Base-by-base conservation (phyloP, 345 rosid genomes). In the Salix viminalis region DNA sequence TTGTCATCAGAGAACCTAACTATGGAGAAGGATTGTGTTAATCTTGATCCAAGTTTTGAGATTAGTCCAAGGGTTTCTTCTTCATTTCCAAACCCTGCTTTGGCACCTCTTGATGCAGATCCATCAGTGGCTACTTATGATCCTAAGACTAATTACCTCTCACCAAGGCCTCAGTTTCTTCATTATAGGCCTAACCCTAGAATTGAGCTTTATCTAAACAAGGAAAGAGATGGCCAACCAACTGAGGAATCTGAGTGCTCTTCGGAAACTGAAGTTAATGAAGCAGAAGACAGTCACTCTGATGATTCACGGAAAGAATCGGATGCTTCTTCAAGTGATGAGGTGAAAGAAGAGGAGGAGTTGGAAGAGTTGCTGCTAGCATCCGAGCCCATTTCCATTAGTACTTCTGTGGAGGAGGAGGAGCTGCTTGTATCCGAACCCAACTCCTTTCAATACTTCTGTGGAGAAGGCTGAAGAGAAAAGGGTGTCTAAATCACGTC, bases 91-190 rank as follows among this genome's bases (percentile, higher is more conserved):
- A 82, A 77, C 67, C 81, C 89, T 75, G 72, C 78, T 48, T 72
- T 91, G 85, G 85, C 90, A 48, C 89, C 88, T 1, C 83, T 90
- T 65, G 95, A 91, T 83, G 89, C 84, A 2, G 93, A 86, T 78
- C 84, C 94, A 24, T 80, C 70, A 64, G 26, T 85, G 83, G 84
- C 79, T 71, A 90, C 91, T 67, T 92, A 87, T 76, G 91, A 89
- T 77, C 92, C 90, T 21, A 80, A 85, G 73, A 86, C 85, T 42
- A 90, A 90, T 78, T 89, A 81, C 75, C 86, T 86, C 64, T 85
- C 94, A 8, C 91, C 91, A 13, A 87, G 94, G 84, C 94, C 92
- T 65, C 87, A 74, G 79, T 90, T 89, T 79, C 90, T 87, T 52
- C 87, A 80, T 44, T 89, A 90, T 52, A 86, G 79, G 65, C 94